These are phyloP conservation scores for Cordyceps pruinosa DNA, from an alignment of 2,329 filamentous ascomycete genomes.

Conservation along the genomic window DNA sequence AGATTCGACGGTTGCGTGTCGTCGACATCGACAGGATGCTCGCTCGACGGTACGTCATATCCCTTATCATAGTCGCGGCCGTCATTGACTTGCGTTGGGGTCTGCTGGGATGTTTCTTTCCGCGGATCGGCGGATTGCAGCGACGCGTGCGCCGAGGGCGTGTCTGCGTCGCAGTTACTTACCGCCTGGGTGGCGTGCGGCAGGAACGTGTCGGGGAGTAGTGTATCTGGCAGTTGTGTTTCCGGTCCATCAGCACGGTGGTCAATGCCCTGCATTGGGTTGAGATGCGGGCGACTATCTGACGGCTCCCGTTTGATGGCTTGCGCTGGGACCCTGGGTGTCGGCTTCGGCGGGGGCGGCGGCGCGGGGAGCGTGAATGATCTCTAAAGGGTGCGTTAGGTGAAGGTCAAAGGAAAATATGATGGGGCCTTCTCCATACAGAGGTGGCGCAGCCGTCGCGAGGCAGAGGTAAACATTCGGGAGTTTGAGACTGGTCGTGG, in stretches of 20 bases:
- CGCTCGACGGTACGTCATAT: slow-evolving; percentile 22
- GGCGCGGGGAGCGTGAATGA: background rate
- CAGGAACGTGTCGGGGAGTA: slow-evolving; percentile 2
- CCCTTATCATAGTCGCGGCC: slow-evolving; percentile 49
- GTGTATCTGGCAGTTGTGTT: slow-evolving; percentile 14
- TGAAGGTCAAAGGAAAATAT: background rate
- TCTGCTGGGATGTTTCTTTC: slow-evolving; percentile 42
- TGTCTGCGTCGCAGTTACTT: background rate
- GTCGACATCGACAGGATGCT: slow-evolving; percentile 19
- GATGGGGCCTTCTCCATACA: background rate
- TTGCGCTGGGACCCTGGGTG: background rate
- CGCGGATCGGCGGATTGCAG: slow-evolving; percentile 9
- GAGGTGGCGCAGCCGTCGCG: background rate
- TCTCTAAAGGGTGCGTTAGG: background rate
- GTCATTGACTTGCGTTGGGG: slow-evolving; percentile 50
- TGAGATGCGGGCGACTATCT: background rate
- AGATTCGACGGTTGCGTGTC: slow-evolving; percentile 23
- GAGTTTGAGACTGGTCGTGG: background rate
- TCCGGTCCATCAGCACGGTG: background rate
- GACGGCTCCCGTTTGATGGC: slow-evolving; percentile 1
- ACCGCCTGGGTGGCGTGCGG: background rate
- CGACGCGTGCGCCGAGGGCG: background rate
- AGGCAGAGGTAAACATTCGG: background rate
- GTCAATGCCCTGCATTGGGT: background rate
- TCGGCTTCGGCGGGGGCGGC: background rate